These are phyloP conservation scores for Backusella parvicylindrica DNA, from an alignment of 192 early-diverging fungal genomes.

Conservation along the genomic window DNA sequence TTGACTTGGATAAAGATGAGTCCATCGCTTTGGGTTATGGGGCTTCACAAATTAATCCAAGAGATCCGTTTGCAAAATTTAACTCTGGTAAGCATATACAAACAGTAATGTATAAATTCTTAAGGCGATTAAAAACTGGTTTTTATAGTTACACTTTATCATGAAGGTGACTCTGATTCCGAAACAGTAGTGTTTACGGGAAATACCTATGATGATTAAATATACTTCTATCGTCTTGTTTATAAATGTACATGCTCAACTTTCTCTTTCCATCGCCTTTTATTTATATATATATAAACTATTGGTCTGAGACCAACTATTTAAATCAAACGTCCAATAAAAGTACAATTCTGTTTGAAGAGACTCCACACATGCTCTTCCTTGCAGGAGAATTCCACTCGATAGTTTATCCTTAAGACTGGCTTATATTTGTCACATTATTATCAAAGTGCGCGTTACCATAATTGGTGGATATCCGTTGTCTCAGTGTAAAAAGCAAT, in stretches of 20 bases:
- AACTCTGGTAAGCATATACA: constrained; percentile 40
- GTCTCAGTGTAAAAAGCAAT: not conserved
- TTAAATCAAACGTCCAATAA: not conserved
- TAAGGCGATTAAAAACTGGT: not conserved
- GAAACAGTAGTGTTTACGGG: constrained; percentile 7
- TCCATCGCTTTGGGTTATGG: constrained; percentile 15
- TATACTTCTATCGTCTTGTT: not conserved
- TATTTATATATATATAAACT: not conserved
- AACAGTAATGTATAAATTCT: not conserved
- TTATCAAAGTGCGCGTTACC: not conserved
- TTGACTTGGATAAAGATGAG: constrained; percentile 57
- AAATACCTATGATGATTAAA: not conserved
- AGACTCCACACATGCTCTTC: not conserved
- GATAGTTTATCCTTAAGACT: not conserved
- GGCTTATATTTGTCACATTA: not conserved
- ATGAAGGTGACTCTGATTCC: constrained; percentile 49
- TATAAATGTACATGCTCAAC: not conserved
- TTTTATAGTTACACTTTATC: constrained; percentile 49
- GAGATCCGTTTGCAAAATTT: constrained; percentile 55
- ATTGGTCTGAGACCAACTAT: not conserved
- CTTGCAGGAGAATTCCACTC: not conserved
- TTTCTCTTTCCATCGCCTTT: not conserved
- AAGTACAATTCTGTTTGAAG: not conserved
- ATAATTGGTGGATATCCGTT: not conserved
- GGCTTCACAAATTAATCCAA: not conserved